Evolutionary conservation across 2,329 filamentous ascomycete genomes (phyloP).

Genomic region (Davidsoniella eucalypti): DNA sequence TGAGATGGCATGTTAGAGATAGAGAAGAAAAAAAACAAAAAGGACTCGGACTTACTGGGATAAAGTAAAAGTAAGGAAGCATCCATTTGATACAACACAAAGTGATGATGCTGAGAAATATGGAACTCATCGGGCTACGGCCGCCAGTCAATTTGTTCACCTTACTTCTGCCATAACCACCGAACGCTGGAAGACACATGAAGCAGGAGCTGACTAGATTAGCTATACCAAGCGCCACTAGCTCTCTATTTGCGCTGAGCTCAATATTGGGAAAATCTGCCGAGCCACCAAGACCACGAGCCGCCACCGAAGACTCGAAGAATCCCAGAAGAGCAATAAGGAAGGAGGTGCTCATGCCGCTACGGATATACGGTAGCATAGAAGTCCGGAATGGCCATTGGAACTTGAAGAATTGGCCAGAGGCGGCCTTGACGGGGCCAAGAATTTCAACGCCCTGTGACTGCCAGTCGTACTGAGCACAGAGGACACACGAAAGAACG

Average conservation of each 20-base stretch:
- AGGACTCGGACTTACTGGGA: conserved; percentile 50
- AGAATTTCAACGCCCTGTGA: conserved; percentile 65
- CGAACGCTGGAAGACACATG: conserved; percentile 84
- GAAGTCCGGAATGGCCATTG: conserved; percentile 68
- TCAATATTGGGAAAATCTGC: conserved; percentile 63
- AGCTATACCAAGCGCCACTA: conserved; percentile 77
- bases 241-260: conserved; percentile 79
- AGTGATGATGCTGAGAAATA: conserved; percentile 71
- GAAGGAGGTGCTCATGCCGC: conserved; percentile 80
- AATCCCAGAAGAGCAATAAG: conserved; percentile 92
- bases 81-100: conserved; percentile 67
- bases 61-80: conserved; percentile 82
- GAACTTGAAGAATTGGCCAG: conserved; percentile 59
- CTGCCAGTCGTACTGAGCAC: conserved; percentile 65
- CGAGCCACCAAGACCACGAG: conserved; percentile 64
- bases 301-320: conserved; percentile 92
- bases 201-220: conserved; percentile 88
- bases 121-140: conserved; percentile 81
- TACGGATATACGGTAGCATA: conserved; percentile 67
- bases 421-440: conserved; percentile 59
- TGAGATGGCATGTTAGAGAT: background rate
- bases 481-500: conserved; percentile 63
- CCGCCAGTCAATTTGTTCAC: conserved; percentile 87
- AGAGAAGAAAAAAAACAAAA: background rate
- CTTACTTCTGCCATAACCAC: conserved; percentile 90